A percentile compares a stretch with the other conserved stretches of the same genome.
phyloP scores from a whole-genome alignment of 1,284 basidiomycete species.

The Rhodotorula sp. region DNA sequence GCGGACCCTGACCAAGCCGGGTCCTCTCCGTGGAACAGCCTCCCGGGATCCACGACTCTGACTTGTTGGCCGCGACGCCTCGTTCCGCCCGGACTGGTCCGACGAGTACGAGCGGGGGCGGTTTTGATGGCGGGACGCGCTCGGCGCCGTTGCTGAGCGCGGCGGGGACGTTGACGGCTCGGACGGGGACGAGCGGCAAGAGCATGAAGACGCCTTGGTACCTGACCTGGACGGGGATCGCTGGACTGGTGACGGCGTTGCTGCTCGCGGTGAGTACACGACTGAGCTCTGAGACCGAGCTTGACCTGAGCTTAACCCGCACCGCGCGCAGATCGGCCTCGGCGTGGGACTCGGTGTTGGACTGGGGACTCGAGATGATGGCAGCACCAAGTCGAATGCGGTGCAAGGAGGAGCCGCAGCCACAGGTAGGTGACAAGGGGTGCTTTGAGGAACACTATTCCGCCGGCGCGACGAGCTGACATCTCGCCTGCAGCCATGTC shows the following conservation, averaged over 20 bases:
- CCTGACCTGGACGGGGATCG: constrained; percentile 9
- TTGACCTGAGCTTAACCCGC: too few species aligned
- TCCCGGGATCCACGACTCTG: not conserved
- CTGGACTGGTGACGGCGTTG: not conserved
- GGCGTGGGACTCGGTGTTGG: constrained; percentile 35
- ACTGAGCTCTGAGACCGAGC: too few species aligned
- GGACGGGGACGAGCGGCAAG: constrained; percentile 22
- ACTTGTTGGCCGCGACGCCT: not conserved
- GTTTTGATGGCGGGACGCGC: not conserved
- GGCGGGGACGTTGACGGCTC: not conserved
- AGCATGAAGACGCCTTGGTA: constrained; percentile 29
- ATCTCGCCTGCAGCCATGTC: not conserved
- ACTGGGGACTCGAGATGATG: constrained; percentile 17
- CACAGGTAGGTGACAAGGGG: not conserved
- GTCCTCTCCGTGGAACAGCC: not conserved
- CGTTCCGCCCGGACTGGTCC: not conserved
- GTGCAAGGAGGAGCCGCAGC: not conserved
- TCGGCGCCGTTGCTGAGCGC: constrained; percentile 2
- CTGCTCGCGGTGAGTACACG: constrained; percentile 3
- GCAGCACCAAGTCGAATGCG: not conserved
- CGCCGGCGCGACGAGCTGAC: too few species aligned
- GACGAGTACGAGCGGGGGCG: not conserved
- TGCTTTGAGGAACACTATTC: not conserved
- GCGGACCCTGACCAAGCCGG: not conserved
- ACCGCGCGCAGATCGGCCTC: constrained; percentile 9